phyloP scores from a whole-genome alignment of 495 filamentous ascomycete genomes.

The Aspergillus incahuasiensis region DNA sequence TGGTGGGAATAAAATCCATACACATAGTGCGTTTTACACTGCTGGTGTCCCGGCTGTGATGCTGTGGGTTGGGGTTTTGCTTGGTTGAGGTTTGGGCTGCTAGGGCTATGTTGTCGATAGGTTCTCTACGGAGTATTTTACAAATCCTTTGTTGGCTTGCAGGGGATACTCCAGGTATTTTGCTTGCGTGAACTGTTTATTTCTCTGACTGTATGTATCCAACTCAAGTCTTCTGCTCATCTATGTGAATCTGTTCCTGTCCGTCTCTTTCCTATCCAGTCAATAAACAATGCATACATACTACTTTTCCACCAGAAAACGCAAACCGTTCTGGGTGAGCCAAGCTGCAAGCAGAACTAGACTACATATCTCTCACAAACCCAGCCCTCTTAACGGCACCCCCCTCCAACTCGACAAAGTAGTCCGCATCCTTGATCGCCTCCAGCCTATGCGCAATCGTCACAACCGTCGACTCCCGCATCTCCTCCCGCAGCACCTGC shows the following conservation, averaged over 20 bases:
- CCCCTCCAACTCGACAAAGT: conserved; percentile 68
- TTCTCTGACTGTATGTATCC: neutral
- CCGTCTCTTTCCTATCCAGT: neutral
- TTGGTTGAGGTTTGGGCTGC: too few species aligned
- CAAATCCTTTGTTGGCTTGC: too few species aligned
- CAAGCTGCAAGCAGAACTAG: too few species aligned
- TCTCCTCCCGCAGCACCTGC: conserved; percentile 66
- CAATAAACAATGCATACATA: conserved; percentile 3
- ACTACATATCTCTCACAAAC: conserved; percentile 25
- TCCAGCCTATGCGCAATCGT: conserved; percentile 83
- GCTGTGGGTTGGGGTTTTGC: too few species aligned
- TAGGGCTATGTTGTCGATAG: too few species aligned
- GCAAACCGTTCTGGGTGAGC: too few species aligned
- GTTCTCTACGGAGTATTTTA: too few species aligned
- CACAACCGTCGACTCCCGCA: conserved; percentile 74
- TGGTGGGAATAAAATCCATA: too few species aligned
- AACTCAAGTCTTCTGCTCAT: neutral
- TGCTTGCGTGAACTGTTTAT: neutral
- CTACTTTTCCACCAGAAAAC: neutral
- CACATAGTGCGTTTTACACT: too few species aligned
- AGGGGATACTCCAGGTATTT: too few species aligned
- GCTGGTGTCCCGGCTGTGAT: too few species aligned
- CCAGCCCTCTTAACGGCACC: conserved; percentile 37
- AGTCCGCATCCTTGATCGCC: conserved; percentile 72
- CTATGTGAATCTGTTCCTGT: neutral